phyloP scores from a whole-genome alignment of 345 rosid genomes.

The Mercurialis annua region DNA sequence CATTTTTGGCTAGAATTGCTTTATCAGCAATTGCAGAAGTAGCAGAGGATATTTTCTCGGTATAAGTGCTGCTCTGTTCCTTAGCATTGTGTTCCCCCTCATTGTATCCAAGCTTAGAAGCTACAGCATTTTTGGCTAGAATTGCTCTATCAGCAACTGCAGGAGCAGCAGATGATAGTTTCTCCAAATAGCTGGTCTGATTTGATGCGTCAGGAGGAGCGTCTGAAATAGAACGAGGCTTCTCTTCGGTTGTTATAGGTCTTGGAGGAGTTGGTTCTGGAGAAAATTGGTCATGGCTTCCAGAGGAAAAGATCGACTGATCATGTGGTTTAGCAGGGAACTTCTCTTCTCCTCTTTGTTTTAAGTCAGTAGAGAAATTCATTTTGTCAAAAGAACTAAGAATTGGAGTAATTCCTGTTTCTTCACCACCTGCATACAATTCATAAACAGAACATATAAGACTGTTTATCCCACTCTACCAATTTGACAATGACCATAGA shows the following conservation, averaged over 20 bases:
- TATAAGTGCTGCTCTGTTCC: no score
- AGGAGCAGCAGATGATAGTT: slow-evolving; percentile 43
- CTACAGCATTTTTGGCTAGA: slow-evolving; percentile 45
- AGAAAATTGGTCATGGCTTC: slow-evolving; percentile 62
- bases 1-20: slow-evolving; percentile 45
- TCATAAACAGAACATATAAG: not conserved
- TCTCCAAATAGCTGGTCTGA: slow-evolving; percentile 40
- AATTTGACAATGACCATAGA: not conserved
- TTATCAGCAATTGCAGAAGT: slow-evolving; percentile 43
- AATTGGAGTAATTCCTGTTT: slow-evolving; percentile 29
- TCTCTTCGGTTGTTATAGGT: slow-evolving; percentile 1
- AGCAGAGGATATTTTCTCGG: slow-evolving; percentile 40
- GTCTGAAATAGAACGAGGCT: not conserved
- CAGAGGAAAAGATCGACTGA: slow-evolving; percentile 27
- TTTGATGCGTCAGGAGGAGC: not conserved
- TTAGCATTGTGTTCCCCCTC: slow-evolving; percentile 13
- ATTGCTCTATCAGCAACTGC: slow-evolving; percentile 42
- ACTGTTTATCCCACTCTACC: no score
- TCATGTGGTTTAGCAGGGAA: slow-evolving; percentile 4
- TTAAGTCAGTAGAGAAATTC: slow-evolving; percentile 29
- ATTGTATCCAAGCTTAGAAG: slow-evolving; percentile 62
- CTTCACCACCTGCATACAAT: slow-evolving; percentile 39
- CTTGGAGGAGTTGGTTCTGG: slow-evolving; percentile 31
- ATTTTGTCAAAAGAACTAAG: slow-evolving; percentile 36
- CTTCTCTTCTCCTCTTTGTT: slow-evolving; percentile 12